Evolutionary conservation across 2,329 filamentous ascomycete species (phyloP).

Genomic region (Xylariaceae sp.): DNA sequence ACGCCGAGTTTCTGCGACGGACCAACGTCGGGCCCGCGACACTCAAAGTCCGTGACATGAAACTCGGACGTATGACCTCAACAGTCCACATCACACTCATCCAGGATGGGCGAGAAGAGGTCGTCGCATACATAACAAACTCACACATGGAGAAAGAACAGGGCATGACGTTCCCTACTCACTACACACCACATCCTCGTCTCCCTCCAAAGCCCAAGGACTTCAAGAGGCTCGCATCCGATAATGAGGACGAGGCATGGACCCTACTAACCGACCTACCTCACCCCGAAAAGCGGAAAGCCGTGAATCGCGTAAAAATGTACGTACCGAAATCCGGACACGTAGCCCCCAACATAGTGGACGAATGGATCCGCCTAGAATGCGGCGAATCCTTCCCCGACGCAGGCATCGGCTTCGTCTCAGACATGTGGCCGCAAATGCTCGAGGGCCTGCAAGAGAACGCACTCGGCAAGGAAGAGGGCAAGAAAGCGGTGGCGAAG

Average conservation of each 20-base stretch:
- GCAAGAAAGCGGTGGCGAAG: neutral
- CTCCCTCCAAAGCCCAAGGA: conserved; percentile 30
- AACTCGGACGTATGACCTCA: conserved; percentile 35
- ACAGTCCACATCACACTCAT: conserved; percentile 32
- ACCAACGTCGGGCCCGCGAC: conserved; percentile 29
- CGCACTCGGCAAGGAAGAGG: neutral
- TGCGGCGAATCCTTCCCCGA: conserved; percentile 28
- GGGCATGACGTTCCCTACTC: conserved; percentile 50
- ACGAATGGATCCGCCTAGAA: conserved; percentile 31
- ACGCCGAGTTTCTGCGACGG: conserved; percentile 33
- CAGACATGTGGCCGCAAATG: conserved; percentile 31
- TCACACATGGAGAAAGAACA: conserved; percentile 58
- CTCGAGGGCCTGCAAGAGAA: conserved; percentile 18
- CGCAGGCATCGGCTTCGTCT: conserved; percentile 27
- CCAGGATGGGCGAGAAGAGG: conserved; percentile 51
- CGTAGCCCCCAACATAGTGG: conserved; percentile 21
- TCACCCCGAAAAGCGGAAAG: conserved; percentile 26
- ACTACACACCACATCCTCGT: conserved; percentile 45
- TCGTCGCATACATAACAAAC: conserved; percentile 64
- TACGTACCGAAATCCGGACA: conserved; percentile 26
- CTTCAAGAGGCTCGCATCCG: conserved; percentile 19
- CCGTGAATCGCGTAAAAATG: conserved; percentile 21
- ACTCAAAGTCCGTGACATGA: conserved; percentile 29
- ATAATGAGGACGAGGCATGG: conserved; percentile 30
- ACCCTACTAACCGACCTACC: conserved; percentile 18